Evolutionary conservation across 78 protist genomes (phyloP).

Genomic region (Creolimax fragrantissima): DNA sequence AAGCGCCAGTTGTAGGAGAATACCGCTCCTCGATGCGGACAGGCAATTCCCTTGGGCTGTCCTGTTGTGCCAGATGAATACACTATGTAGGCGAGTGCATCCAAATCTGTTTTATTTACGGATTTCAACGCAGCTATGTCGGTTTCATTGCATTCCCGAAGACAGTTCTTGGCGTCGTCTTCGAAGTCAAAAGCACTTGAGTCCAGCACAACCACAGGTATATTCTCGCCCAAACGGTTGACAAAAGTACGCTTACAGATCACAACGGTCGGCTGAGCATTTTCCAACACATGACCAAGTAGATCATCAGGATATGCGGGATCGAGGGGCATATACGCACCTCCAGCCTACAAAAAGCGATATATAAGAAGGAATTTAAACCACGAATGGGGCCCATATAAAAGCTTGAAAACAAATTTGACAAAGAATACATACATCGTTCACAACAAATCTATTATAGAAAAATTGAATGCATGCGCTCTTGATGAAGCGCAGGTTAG

Average conservation of each 20-base stretch:
- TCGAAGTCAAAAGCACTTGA: background rate
- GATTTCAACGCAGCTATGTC: background rate
- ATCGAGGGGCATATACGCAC: background rate
- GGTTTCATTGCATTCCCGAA: background rate
- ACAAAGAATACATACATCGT: no score
- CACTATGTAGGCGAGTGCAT: constrained; percentile 20
- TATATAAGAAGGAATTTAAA: no score
- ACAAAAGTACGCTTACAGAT: background rate
- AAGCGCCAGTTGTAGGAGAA: constrained; percentile 16
- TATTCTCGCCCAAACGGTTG: background rate
- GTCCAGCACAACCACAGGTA: background rate
- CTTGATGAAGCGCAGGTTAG: no score
- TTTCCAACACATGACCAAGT: background rate
- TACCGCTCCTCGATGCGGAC: constrained; percentile 34
- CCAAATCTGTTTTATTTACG: background rate
- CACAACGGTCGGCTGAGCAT: background rate
- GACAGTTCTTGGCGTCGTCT: background rate
- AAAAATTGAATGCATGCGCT: no score
- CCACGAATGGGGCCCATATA: no score
- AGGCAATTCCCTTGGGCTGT: constrained; percentile 38
- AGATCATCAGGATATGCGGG: background rate
- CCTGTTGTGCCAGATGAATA: constrained; percentile 45
- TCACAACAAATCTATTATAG: no score
- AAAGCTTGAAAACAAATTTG: no score
- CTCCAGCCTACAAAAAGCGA: background rate